Percentiles rank a stretch among this genome's conserved stretches.
phyloP scores from a whole-genome alignment of 495 filamentous ascomycete species.

The Neurospora sp. region DNA sequence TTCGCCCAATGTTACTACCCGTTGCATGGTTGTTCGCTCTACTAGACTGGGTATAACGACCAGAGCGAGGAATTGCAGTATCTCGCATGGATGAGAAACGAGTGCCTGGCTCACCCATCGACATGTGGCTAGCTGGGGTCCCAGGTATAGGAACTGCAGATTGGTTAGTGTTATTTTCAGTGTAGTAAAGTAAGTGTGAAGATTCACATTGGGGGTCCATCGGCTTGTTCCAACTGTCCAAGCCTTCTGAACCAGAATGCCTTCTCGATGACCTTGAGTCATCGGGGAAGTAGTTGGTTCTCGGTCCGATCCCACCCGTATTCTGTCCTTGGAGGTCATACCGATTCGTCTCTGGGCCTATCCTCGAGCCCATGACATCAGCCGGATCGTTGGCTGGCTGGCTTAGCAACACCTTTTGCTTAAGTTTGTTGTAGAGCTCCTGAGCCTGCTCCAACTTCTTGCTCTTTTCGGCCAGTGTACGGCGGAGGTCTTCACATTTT shows the following conservation, averaged over 20 bases:
- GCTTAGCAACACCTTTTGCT: conserved; percentile 57
- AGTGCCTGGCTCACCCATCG: neutral
- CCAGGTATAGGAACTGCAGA: neutral
- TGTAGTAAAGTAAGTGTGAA: neutral
- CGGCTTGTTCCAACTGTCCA: conserved; percentile 2
- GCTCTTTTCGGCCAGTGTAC: conserved; percentile 61
- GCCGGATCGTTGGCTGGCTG: conserved; percentile 62
- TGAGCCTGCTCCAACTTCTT: conserved; percentile 67
- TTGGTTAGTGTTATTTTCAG: neutral
- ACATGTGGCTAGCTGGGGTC: neutral
- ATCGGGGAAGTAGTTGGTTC: neutral
- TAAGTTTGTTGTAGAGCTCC: conserved; percentile 75
- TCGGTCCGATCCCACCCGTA: neutral
- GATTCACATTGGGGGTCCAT: conserved; percentile 1
- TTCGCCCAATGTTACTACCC: neutral
- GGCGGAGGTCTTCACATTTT: conserved; percentile 66
- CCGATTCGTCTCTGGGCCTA: conserved; percentile 21
- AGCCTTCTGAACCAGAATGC: neutral
- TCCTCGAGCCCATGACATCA: conserved; percentile 50
- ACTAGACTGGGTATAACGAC: neutral
- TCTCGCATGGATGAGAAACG: neutral
- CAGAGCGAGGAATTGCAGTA: neutral
- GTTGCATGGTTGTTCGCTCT: neutral
- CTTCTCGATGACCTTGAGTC: neutral
- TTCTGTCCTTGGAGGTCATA: neutral